A percentile compares a stretch with the other conserved stretches of the same genome.
phyloP scores from a whole-genome alignment of 2,329 filamentous ascomycete genomes.

The Fusarium poae region DNA sequence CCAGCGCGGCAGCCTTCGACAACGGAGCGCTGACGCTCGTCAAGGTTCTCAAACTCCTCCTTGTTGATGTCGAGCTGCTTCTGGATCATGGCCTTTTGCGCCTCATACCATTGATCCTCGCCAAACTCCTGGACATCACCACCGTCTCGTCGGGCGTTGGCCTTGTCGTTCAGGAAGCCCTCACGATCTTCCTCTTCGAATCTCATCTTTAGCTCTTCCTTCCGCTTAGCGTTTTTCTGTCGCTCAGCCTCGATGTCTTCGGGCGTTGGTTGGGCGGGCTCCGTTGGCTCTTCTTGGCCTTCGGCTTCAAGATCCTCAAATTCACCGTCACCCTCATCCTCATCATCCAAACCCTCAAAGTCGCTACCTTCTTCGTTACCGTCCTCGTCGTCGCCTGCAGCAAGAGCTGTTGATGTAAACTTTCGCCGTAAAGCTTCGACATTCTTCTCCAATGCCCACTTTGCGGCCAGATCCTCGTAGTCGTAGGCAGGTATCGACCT shows the following conservation, averaged over 20 bases:
- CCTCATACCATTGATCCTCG: constrained; percentile 98
- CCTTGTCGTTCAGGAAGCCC: constrained; percentile 91
- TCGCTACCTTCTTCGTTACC: constrained; percentile 61
- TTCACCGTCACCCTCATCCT: constrained; percentile 67
- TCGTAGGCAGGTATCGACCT: constrained; percentile 83
- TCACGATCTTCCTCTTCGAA: constrained; percentile 99
- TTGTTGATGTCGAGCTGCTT: constrained; percentile 98
- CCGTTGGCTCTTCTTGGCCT: constrained; percentile 68
- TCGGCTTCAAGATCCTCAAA: constrained; percentile 73
- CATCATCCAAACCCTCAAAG: constrained; percentile 69
- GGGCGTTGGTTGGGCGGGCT: constrained; percentile 53
- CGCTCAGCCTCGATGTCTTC: constrained; percentile 86
- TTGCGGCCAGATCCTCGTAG: constrained; percentile 82
- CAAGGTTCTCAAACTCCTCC: constrained; percentile 88
- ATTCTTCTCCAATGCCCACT: constrained; percentile 85
- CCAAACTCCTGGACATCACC: constrained; percentile 84
- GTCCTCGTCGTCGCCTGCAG: constrained; percentile 50
- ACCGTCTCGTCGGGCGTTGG: constrained; percentile 77
- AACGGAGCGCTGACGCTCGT: constrained; percentile 82
- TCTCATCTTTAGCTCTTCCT: constrained; percentile 92
- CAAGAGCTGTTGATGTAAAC: constrained; percentile 78
- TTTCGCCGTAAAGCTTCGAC: constrained; percentile 79
- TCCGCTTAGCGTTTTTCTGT: constrained; percentile 88
- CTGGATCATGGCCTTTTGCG: constrained; percentile 93
- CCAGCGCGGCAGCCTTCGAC: constrained; percentile 94